Evolutionary conservation across 495 filamentous ascomycete species (phyloP).

Genomic region (Antarctomyces pellizariae): DNA sequence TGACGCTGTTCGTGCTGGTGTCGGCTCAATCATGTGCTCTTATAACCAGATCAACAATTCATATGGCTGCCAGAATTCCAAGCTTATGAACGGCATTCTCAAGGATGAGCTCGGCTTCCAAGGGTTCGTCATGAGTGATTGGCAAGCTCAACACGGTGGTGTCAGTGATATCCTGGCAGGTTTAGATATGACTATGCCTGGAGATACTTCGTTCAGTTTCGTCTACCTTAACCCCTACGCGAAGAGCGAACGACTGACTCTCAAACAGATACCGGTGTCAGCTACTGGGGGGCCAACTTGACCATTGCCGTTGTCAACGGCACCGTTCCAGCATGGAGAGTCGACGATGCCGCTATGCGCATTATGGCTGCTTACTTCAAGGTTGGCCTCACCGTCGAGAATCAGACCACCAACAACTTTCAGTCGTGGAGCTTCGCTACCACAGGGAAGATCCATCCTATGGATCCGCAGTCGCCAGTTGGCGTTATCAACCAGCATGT

Average conservation of each 20-base stretch:
- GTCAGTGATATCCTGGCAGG: constrained; percentile 57
- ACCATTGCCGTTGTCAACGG: constrained; percentile 75
- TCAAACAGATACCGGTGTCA: constrained; percentile 39
- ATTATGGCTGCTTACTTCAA: constrained; percentile 91
- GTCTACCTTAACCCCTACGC: no score
- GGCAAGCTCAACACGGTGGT: constrained; percentile 72
- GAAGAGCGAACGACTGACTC: no score
- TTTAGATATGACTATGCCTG: constrained; percentile 88
- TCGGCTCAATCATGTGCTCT: constrained; percentile 78
- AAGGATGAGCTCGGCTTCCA: constrained; percentile 88
- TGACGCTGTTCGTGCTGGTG: constrained; percentile 49
- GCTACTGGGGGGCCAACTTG: constrained; percentile 76
- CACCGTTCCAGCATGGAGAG: constrained; percentile 68
- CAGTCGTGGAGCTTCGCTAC: constrained; percentile 66
- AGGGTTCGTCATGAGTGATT: constrained; percentile 83
- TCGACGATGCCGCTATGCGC: constrained; percentile 81
- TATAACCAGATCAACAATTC: constrained; percentile 75
- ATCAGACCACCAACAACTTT: constrained; percentile 53
- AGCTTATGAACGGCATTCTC: constrained; percentile 59
- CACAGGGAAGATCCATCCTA: constrained; percentile 41
- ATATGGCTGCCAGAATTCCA: constrained; percentile 45
- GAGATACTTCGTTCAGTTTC: constrained; percentile 59
- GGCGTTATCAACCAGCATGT: constrained; percentile 63
- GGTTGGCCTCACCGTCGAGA: constrained; percentile 32
- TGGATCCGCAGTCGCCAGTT: no score